These are phyloP conservation scores for Immersiporthe knoxdaviesiana DNA, from an alignment of 2,329 filamentous ascomycete genomes.

Conservation along the genomic window DNA sequence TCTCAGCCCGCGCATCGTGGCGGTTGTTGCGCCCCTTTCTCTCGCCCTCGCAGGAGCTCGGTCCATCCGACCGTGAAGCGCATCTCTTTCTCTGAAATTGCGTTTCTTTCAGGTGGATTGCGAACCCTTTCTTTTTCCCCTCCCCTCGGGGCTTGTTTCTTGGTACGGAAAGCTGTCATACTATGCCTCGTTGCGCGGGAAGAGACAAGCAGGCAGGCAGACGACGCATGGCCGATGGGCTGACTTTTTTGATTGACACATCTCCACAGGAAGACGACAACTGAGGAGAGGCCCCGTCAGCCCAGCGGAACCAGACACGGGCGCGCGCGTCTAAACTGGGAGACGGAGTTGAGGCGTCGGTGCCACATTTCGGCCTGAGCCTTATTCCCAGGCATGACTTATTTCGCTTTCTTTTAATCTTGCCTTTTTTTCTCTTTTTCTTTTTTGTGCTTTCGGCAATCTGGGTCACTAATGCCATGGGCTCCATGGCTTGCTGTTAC, in stretches of 20 bases:
- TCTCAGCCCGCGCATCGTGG: slow-evolving; percentile 12
- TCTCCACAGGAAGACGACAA: slow-evolving; percentile 25
- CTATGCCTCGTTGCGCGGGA: slow-evolving; percentile 13
- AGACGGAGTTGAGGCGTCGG: slow-evolving; percentile 12
- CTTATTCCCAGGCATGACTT: slow-evolving; percentile 28
- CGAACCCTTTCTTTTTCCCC: neutral
- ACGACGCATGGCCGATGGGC: slow-evolving; percentile 13
- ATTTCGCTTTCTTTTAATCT: neutral
- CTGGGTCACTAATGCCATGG: slow-evolving; percentile 36
- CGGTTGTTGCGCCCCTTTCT: slow-evolving; percentile 18
- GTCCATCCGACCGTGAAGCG: slow-evolving; percentile 13
- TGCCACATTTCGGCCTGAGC: slow-evolving; percentile 28
- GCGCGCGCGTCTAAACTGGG: slow-evolving; percentile 22
- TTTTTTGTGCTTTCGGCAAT: slow-evolving; percentile 37
- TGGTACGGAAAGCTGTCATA: slow-evolving; percentile 24
- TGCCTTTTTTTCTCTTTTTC: neutral
- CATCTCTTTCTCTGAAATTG: slow-evolving; percentile 20
- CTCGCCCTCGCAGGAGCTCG: slow-evolving; percentile 13
- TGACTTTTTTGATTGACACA: slow-evolving; percentile 20
- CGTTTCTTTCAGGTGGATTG: slow-evolving; percentile 13
- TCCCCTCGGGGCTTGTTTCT: slow-evolving; percentile 22
- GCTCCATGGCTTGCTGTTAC: neutral
- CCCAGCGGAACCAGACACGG: slow-evolving; percentile 6
- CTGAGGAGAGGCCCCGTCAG: slow-evolving; percentile 1
- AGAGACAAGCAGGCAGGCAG: too few species aligned